Evolutionary conservation across 2,329 filamentous ascomycete genomes (phyloP).

Genomic region (Xylaria sp.): DNA sequence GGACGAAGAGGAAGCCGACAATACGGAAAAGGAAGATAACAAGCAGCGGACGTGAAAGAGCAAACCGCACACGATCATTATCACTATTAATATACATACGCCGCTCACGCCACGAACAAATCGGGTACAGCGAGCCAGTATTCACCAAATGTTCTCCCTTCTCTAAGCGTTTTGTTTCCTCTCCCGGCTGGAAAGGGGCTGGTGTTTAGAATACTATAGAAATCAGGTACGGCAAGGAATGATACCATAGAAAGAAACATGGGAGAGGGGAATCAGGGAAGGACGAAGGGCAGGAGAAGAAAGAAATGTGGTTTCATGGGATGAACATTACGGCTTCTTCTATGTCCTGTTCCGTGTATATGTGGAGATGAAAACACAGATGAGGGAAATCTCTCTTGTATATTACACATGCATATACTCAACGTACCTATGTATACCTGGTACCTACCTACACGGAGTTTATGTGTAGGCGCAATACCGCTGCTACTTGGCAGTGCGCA

Average conservation of each 20-base stretch:
- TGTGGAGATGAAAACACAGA: background rate
- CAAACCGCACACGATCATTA: constrained; percentile 32
- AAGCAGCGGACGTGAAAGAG: constrained; percentile 34
- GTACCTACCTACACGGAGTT: background rate
- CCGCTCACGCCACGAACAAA: background rate
- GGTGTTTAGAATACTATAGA: constrained; percentile 34
- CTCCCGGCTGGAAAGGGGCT: constrained; percentile 4
- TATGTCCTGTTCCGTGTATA: constrained; percentile 10
- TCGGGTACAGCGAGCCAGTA: background rate
- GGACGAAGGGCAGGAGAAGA: background rate
- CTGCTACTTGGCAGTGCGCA: background rate
- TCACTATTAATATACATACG: background rate
- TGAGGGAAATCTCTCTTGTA: constrained; percentile 19
- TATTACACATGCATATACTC: constrained; percentile 21
- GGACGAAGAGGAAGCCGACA: constrained; percentile 27
- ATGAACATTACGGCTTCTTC: background rate
- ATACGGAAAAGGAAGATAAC: constrained; percentile 32
- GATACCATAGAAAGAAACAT: constrained; percentile 33
- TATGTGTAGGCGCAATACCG: background rate
- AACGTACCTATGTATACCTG: constrained; percentile 6
- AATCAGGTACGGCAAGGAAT: constrained; percentile 35
- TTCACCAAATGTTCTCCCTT: background rate
- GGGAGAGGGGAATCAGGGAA: background rate
- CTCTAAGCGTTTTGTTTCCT: constrained; percentile 8
- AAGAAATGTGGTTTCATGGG: background rate